Percentiles rank a stretch among this genome's conserved stretches.
phyloP scores from a whole-genome alignment of 2,329 filamentous ascomycete species.

The Aaosphaeria pasadenensis region DNA sequence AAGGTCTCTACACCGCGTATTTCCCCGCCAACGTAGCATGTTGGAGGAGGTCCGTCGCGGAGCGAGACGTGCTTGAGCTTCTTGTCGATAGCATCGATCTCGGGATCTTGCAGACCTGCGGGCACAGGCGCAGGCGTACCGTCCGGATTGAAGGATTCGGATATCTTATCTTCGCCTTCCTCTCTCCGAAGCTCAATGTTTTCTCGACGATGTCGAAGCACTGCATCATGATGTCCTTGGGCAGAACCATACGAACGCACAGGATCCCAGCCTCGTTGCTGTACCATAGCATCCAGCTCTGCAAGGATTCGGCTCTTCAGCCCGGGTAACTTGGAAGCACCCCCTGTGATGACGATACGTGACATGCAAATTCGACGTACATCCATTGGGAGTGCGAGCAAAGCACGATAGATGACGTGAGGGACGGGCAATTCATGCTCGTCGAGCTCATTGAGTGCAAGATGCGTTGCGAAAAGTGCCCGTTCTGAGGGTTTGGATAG shows the following conservation, averaged over 20 bases:
- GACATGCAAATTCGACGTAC: constrained; percentile 83
- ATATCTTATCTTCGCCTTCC: constrained; percentile 20
- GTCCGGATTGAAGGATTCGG: constrained; percentile 15
- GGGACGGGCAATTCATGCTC: constrained; percentile 83
- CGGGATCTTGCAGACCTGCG: constrained; percentile 46
- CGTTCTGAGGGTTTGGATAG: constrained; percentile 74
- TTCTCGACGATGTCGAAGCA: constrained; percentile 20
- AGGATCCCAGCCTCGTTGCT: constrained; percentile 71
- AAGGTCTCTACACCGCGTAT: constrained; percentile 67
- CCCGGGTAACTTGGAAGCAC: constrained; percentile 74
- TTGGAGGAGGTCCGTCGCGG: constrained; percentile 37
- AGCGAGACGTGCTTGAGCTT: constrained; percentile 52
- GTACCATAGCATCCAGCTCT: constrained; percentile 67
- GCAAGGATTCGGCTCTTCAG: constrained; percentile 73
- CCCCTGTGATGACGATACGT: constrained; percentile 82
- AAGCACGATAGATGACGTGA: constrained; percentile 69
- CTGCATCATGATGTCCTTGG: constrained; percentile 28
- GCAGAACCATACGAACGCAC: constrained; percentile 68
- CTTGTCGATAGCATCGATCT: constrained; percentile 58
- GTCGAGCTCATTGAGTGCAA: constrained; percentile 62
- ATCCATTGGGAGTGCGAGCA: constrained; percentile 76
- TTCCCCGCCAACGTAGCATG: constrained; percentile 50
- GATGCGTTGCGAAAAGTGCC: constrained; percentile 64
- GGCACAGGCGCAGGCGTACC: constrained; percentile 10
- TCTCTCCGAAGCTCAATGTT: constrained; percentile 15